phyloP scores from a whole-genome alignment of 169 alveolate genomes.

The Eimeria maxima region DNA sequence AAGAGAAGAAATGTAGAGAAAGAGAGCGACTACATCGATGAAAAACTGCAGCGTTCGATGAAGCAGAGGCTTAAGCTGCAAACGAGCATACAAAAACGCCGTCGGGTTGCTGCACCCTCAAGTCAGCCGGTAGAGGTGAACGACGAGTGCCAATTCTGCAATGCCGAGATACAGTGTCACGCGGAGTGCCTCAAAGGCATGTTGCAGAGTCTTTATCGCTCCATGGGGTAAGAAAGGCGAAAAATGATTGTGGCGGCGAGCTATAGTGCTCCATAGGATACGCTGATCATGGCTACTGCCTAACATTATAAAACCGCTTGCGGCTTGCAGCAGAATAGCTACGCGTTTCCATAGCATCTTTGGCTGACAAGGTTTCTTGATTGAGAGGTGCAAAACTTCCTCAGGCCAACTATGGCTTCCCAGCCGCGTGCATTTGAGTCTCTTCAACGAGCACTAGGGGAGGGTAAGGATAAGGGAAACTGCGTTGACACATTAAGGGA shows the following conservation, averaged over 20 bases:
- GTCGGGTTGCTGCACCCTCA: not conserved
- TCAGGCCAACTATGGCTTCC: conserved; percentile 37
- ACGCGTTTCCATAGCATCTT: not conserved
- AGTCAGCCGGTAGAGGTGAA: not conserved
- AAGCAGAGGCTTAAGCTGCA: conserved; percentile 63
- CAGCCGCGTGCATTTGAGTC: conserved; percentile 29
- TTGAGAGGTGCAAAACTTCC: not conserved
- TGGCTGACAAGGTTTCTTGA: not conserved
- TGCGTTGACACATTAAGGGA: not conserved
- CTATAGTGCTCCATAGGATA: not conserved
- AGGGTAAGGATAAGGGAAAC: conserved; percentile 14
- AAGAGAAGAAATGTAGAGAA: conserved; percentile 11
- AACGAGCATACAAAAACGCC: conserved; percentile 60
- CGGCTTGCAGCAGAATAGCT: not conserved
- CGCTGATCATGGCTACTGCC: not conserved
- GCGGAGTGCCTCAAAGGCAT: conserved; percentile 59
- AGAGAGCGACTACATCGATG: conserved; percentile 4
- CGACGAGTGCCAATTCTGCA: not conserved
- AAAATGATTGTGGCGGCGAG: not conserved
- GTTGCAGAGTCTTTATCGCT: conserved; percentile 58
- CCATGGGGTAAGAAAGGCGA: conserved; percentile 45
- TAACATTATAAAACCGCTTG: not conserved
- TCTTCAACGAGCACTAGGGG: conserved; percentile 46
- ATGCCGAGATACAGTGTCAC: conserved; percentile 55
- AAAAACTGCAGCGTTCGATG: conserved; percentile 18